Base-by-base conservation (phyloP, 768 basidiomycete genomes). In the Lactarius psammicola region DNA sequence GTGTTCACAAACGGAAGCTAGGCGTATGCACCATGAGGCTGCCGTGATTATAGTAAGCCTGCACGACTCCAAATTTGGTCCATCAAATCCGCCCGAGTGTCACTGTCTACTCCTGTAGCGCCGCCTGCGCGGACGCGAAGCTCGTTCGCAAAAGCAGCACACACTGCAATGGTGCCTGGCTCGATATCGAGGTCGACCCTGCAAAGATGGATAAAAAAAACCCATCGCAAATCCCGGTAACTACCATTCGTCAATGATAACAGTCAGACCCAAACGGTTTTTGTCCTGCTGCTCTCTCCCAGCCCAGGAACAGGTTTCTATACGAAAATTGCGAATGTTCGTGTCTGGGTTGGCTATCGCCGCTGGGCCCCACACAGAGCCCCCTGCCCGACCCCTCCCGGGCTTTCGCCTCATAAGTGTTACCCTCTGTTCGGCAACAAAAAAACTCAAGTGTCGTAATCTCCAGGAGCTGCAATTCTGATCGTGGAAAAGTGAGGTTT, bases 221-320 rank as follows among this genome's bases (percentile, higher is more conserved):
- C 15, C n/a, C 51, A 33, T 44, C 51, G 56, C 26, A 33, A 51
- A 63, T 10, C 56, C 58, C 46, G 59, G 34, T 38, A 49, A 49
- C 31, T 13, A 40, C 74, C 70, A 81, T 81, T 80, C 81, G 65
- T 81, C 82, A 2, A 84, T 73, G 4, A 81, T 76, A 4, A 80
- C 83, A 49, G 66, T 70, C 15, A 49, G 66, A 70, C 15, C 80
- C 81, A 67, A 84, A 81, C 0, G 81, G 82, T 20, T 82, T 71
- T 4, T 51, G 75, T 80, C 46, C 73, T 70, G 62, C 75, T 79
- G 34, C 73, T 76, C 28, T 81, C 81, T n/a, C 82, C 81, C 46
- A 83, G n/a, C 82, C 80, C 49, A 84, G 72, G 74, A 82, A 82
- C 49, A 80, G 60, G 68, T 82, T 73, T 26, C 80, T 79, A 84